A percentile compares a stretch with the other conserved stretches of the same genome.
phyloP scores from a whole-genome alignment of 202 grass and related monocot genomes.

The Digitaria exilis region DNA sequence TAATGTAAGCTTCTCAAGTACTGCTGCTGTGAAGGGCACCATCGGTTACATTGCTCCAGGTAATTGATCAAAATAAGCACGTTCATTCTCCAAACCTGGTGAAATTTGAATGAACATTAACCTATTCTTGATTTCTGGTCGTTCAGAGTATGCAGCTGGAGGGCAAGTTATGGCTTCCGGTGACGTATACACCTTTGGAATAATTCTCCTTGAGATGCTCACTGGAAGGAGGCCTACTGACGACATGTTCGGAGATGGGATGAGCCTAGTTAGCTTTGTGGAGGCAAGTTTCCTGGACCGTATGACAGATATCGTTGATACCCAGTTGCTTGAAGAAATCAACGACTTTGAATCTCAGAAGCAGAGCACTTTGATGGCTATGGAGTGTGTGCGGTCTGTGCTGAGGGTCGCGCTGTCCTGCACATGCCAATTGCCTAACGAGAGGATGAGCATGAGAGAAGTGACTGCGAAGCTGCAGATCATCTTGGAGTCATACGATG shows the following conservation, averaged over 20 bases:
- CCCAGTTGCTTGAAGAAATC: neutral
- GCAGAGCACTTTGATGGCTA: neutral
- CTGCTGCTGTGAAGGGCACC: neutral
- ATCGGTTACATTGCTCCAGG: conserved; percentile 26
- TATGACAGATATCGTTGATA: neutral
- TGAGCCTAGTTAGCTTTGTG: neutral
- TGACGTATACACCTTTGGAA: conserved; percentile 30
- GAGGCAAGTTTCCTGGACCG: neutral
- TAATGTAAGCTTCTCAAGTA: neutral
- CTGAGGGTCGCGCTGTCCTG: neutral
- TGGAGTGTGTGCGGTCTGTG: neutral
- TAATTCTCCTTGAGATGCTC: conserved; percentile 30
- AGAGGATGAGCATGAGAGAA: conserved; percentile 4
- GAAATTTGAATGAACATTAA: neutral
- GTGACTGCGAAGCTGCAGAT: neutral
- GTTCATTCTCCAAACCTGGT: neutral
- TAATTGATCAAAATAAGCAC: neutral
- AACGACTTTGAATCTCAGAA: neutral
- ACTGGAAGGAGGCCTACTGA: conserved; percentile 5
- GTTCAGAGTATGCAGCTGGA: neutral
- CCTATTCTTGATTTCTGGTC: too few species aligned
- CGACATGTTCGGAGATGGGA: neutral
- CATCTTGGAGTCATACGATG: neutral
- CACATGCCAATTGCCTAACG: neutral
- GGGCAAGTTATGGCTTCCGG: neutral